Base-by-base conservation (phyloP, 2,329 filamentous ascomycete species). In the Sporothrix globosa region DNA sequence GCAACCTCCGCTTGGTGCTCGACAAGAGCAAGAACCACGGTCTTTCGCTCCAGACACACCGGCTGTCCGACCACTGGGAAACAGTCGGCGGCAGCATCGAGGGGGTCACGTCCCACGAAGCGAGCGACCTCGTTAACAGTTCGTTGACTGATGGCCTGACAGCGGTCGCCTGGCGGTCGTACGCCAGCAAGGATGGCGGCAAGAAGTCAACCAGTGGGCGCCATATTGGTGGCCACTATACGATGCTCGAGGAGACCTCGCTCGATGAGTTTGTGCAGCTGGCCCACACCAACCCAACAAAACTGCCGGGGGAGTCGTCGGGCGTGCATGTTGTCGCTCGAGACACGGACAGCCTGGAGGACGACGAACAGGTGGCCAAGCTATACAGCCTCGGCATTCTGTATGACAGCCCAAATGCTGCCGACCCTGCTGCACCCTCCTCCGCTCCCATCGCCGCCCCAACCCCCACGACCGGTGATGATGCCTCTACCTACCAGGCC, bases 371-470 rank as follows among this genome's bases (percentile, higher is more conserved):
- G 41, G 41, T 68, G 39, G 66, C 53, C 41, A 41, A 41, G 21
- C 52, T 69, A 21, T 69, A 66, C 58, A 39, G 53, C 21, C 58
- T 66, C n/a, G 60, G 68, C 21, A 54, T 65, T 39, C 24, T 66
- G 4, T 69, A 66, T 17, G 58, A 69, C 60, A 39, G 24, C 0
- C 24, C 44, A 17, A 14, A 44, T 14, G 41, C 41, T 3, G 41
- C 27, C 27, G 27, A 30, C 27, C 27, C 2, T 30, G 27, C 27
- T 30, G 27, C 41, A 7, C 41, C 53, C 53, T 6, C 24, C 24
- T 24, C 21, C 30, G 19, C 34, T 24, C 19, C n/a, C 34, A 21
- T 30, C 27, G 27, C 19, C 48, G 14, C 4, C 48, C n/a, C 17
- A 52, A 3, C 9, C 19, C 19, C 61, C 61, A 58, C 30, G 6